Evolutionary conservation across 345 rosid genomes (phyloP).

Genomic region (Mercurialis annua): DNA sequence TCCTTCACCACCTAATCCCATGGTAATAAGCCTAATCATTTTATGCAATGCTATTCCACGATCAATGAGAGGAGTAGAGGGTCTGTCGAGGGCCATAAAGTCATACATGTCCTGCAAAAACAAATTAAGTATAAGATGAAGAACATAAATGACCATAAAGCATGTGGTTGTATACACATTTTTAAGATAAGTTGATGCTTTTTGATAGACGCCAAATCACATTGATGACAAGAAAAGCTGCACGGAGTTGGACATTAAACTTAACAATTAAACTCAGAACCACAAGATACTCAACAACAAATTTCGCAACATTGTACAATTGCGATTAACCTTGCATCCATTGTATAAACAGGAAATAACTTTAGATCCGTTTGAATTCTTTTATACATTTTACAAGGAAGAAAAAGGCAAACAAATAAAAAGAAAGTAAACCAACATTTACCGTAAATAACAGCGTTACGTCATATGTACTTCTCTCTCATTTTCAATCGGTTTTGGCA

Average conservation of each 20-base stretch:
- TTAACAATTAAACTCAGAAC: neutral
- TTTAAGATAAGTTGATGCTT: neutral
- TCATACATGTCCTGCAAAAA: slow-evolving; percentile 88
- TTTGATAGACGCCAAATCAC: neutral
- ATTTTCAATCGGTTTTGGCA: neutral
- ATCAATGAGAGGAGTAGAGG: slow-evolving; percentile 73
- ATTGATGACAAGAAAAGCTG: neutral
- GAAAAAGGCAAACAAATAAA: neutral
- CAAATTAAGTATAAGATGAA: slow-evolving; percentile 13
- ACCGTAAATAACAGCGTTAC: neutral
- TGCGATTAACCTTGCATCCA: neutral
- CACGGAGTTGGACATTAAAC: neutral
- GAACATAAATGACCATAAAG: neutral
- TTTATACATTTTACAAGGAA: neutral
- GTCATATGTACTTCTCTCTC: neutral
- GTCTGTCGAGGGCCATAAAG: slow-evolving; percentile 84
- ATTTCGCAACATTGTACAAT: neutral
- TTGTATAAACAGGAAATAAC: neutral
- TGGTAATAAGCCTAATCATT: slow-evolving; percentile 89
- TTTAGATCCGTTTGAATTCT: neutral
- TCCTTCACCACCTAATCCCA: slow-evolving; percentile 98
- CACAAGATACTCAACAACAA: neutral
- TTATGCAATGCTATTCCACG: slow-evolving; percentile 97
- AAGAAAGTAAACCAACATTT: neutral
- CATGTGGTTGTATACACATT: neutral